Evolutionary conservation across 495 filamentous ascomycete species (phyloP).

Genomic region (Aspergillus wentii): DNA sequence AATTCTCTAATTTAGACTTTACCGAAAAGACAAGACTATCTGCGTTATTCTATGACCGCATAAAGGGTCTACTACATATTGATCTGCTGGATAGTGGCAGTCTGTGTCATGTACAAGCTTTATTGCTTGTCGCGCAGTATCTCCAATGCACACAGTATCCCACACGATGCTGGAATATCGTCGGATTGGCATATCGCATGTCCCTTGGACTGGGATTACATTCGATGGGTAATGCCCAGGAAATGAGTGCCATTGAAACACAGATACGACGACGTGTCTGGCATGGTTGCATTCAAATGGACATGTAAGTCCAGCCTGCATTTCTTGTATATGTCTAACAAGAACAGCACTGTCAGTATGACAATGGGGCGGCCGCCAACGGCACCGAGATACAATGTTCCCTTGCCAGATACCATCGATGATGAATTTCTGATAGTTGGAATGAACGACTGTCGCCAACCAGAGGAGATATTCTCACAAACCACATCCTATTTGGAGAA

Average conservation of each 20-base stretch:
- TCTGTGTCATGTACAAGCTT: slow-evolving; percentile 25
- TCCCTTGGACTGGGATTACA: slow-evolving; percentile 32
- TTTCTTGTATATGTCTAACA: too few relatives aligned
- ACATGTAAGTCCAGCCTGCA: slow-evolving; percentile 19
- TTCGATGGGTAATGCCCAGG: slow-evolving; percentile 1
- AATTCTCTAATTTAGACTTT: slow-evolving; percentile 17
- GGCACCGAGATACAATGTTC: slow-evolving; percentile 5
- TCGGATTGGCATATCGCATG: slow-evolving; percentile 29
- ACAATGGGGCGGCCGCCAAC: slow-evolving; percentile 28
- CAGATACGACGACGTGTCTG: slow-evolving; percentile 32
- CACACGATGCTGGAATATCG: slow-evolving; percentile 33
- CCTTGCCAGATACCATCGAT: slow-evolving; percentile 2
- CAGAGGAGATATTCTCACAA: too few relatives aligned
- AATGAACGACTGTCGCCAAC: too few relatives aligned
- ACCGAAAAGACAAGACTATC: slow-evolving; percentile 6
- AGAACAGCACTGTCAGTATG: slow-evolving; percentile 19
- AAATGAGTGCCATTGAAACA: slow-evolving; percentile 15
- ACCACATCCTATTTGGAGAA: slow-evolving; percentile 16
- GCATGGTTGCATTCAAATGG: slow-evolving; percentile 33
- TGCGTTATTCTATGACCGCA: slow-evolving; percentile 27
- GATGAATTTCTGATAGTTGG: slow-evolving; percentile 5
- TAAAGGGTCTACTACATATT: slow-evolving; percentile 21
- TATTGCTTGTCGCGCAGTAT: slow-evolving; percentile 28
- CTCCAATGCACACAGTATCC: slow-evolving; percentile 29
- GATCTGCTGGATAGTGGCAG: slow-evolving; percentile 24